A percentile compares a stretch with the other conserved stretches of the same genome.
These are phyloP conservation scores for Xylariomycetidae sp. DNA, from an alignment of 2,329 filamentous ascomycete genomes.

Conservation along the genomic window DNA sequence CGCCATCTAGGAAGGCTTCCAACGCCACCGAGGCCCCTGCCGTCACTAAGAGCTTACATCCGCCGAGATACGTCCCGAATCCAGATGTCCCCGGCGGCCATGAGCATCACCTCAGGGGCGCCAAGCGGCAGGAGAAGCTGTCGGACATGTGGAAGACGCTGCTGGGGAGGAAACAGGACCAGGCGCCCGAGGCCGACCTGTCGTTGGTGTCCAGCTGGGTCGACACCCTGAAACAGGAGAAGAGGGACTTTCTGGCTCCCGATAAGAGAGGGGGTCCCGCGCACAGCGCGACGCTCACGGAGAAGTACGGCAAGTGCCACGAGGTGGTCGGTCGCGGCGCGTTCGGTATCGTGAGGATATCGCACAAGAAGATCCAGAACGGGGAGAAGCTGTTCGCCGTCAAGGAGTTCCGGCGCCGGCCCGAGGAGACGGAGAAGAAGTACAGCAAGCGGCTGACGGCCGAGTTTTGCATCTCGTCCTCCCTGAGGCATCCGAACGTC, in stretches of 20 bases:
- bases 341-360: conserved; percentile 95
- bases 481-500: conserved; percentile 92
- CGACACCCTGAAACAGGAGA: conserved; percentile 84
- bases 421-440: conserved; percentile 92
- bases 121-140: conserved; percentile 90
- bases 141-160: conserved; percentile 86
- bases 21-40: conserved; percentile 13
- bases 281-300: conserved; percentile 73
- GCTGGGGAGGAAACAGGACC: conserved; percentile 78
- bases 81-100: conserved; percentile 63
- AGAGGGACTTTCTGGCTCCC: conserved; percentile 66
- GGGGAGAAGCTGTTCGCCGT: conserved; percentile 94
- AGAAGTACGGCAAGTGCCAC: conserved; percentile 98
- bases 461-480: conserved; percentile 98
- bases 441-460: conserved; percentile 97
- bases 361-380: conserved; percentile 86
- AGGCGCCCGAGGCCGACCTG: conserved; percentile 69
- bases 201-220: conserved; percentile 96
- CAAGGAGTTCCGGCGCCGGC: conserved; percentile 93
- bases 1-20: conserved; percentile 31
- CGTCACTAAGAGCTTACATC: conserved; percentile 23
- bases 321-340: conserved; percentile 94
- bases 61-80: conserved; percentile 48
- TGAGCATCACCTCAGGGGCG: conserved; percentile 82
- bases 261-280: conserved; percentile 76